Conservation (phyloP, 306 rosid species). For the Castanospermum australe region DNA sequence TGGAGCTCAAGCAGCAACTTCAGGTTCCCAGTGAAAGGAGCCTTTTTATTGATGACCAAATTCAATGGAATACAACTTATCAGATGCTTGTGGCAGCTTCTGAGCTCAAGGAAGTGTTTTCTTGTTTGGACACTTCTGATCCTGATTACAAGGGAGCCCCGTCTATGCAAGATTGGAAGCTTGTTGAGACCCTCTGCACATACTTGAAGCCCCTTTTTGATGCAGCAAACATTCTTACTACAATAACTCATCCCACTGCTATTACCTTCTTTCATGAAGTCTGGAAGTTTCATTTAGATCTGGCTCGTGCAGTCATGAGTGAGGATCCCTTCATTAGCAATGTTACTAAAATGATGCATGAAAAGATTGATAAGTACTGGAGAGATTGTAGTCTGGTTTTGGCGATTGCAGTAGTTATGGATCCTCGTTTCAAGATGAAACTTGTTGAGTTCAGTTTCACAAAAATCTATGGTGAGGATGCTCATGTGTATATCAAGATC, state of each 20-base stretch:
- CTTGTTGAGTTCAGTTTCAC: conserved; percentile 95
- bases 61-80: conserved; percentile 82
- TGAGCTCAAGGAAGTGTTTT: conserved; percentile 82
- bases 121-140: conserved; percentile 81
- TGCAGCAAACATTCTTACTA: conserved; percentile 69
- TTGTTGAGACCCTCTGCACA: conserved; percentile 69
- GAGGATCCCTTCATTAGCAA: conserved; percentile 67
- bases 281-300: conserved; percentile 85
- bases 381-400: conserved; percentile 73
- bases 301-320: conserved; percentile 48
- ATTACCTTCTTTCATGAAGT: conserved; percentile 84
- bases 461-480: conserved; percentile 72
- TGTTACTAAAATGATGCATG: conserved; percentile 61
- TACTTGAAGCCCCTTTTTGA: conserved; percentile 74
- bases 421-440: conserved; percentile 97
- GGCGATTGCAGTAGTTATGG: conserved; percentile 91
- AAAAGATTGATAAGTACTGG: conserved; percentile 77
- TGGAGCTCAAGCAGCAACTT: conserved; percentile 79
- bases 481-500: conserved; percentile 58
- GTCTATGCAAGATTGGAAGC: conserved; percentile 82
- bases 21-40: conserved; percentile 85
- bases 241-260: conserved; percentile 63
- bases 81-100: conserved; percentile 84
- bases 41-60: conserved; percentile 75
- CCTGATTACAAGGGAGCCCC: conserved; percentile 82